Evolutionary conservation across 768 basidiomycete genomes (phyloP).

Genomic region (Rhodotorula graminis): DNA sequence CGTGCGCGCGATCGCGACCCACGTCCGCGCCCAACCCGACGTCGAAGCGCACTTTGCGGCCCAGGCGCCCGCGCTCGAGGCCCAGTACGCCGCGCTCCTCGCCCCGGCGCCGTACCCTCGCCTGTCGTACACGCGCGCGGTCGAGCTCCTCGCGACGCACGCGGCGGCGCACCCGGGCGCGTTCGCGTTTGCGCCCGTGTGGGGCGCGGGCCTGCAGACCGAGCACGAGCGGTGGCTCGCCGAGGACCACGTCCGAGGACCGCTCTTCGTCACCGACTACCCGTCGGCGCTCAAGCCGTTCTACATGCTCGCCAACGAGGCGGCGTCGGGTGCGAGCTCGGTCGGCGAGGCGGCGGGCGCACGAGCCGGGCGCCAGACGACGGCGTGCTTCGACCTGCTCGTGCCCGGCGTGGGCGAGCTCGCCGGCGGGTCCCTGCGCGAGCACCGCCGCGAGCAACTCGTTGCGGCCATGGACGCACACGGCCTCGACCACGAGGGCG

Average conservation of each 20-base stretch:
- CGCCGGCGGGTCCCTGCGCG: conserved; percentile 80
- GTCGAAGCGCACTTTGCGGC: conserved; percentile 7
- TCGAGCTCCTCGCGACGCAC: conserved; percentile 55
- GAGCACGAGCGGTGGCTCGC: conserved; percentile 93
- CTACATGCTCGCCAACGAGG: conserved; percentile 71
- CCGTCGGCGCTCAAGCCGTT: conserved; percentile 80
- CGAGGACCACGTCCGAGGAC: conserved; percentile 61
- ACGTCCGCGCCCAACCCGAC: conserved; percentile 35
- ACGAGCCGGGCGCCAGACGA: conserved; percentile 50
- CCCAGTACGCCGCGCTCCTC: conserved; percentile 2
- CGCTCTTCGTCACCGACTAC: conserved; percentile 89
- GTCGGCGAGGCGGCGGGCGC: neutral
- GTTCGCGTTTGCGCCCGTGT: conserved; percentile 47
- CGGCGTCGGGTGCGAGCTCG: too few relatives aligned
- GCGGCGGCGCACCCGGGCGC: conserved; percentile 8
- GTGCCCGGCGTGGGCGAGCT: conserved; percentile 85
- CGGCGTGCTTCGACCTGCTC: conserved; percentile 93
- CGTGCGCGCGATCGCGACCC: conserved; percentile 49
- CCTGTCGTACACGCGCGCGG: conserved; percentile 73
- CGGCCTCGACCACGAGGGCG: conserved; percentile 50
- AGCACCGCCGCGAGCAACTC: conserved; percentile 62
- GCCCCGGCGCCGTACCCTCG: conserved; percentile 58
- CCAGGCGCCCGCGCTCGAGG: conserved; percentile 3
- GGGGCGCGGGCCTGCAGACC: conserved; percentile 70
- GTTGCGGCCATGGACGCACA: conserved; percentile 53